Percentiles rank a stretch among this genome's conserved stretches.
Conservation (phyloP, 495 filamentous ascomycete genomes). For the Neurospora africana region DNA sequence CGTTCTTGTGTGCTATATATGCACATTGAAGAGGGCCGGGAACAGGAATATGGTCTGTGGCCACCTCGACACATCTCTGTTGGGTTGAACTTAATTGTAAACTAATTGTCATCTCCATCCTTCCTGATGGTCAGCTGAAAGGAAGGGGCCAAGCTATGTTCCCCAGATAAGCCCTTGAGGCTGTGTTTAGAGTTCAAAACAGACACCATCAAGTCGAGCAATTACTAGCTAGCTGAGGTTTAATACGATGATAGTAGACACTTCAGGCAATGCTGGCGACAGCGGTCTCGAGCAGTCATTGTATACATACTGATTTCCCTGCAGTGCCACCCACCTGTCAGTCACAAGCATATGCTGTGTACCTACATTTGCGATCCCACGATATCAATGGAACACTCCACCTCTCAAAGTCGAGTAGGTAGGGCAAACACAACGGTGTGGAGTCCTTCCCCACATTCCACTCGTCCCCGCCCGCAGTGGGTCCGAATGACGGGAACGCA, state of each 20-base stretch:
- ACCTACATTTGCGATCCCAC: background rate
- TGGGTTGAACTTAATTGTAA: background rate
- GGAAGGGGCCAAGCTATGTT: background rate
- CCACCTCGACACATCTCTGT: background rate
- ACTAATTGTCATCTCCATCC: background rate
- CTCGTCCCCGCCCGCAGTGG: background rate
- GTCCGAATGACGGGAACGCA: background rate
- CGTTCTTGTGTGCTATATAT: background rate
- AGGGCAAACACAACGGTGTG: background rate
- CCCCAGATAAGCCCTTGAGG: background rate
- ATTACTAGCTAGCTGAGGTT: background rate
- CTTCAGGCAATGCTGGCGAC: background rate
- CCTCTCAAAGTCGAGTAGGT: background rate
- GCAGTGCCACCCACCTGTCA: background rate
- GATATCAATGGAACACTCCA: background rate
- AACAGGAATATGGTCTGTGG: background rate
- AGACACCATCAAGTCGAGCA: background rate
- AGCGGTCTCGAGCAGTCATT: background rate
- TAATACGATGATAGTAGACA: background rate
- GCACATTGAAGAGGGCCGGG: background rate
- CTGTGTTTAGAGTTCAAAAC: background rate
- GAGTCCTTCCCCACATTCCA: background rate
- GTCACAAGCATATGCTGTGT: background rate
- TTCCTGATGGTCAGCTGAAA: background rate
- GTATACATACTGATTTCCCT: background rate